A percentile compares a stretch with the other conserved stretches of the same genome.
phyloP scores from a whole-genome alignment of 1,139 yeast genomes.

The Sugiyamaella novakii region DNA sequence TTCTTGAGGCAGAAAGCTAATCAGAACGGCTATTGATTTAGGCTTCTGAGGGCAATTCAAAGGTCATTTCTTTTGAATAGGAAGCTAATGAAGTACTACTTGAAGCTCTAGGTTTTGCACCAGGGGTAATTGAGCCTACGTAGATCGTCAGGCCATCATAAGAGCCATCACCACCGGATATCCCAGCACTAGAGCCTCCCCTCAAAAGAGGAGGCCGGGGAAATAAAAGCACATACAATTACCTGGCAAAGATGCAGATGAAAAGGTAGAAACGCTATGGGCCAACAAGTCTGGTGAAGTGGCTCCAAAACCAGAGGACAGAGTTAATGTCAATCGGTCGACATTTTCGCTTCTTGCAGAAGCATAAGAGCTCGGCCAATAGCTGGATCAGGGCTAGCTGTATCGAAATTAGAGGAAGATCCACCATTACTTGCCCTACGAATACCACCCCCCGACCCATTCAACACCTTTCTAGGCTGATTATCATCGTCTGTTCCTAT shows the following conservation, averaged over 20 bases:
- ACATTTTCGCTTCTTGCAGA: too few species aligned
- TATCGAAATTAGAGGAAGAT: too few species aligned
- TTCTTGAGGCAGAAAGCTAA: constrained; percentile 4
- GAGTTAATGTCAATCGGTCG: too few species aligned
- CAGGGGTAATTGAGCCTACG: neutral
- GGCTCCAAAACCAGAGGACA: constrained; percentile 3
- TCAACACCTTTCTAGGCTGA: too few species aligned
- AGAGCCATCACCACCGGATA: neutral
- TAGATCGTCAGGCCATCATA: constrained; percentile 6
- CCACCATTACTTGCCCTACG: too few species aligned
- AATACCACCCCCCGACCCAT: too few species aligned
- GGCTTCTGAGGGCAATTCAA: neutral
- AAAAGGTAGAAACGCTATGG: neutral
- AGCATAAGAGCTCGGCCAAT: too few species aligned
- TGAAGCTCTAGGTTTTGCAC: neutral
- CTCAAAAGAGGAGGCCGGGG: constrained; percentile 11
- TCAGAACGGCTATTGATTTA: neutral
- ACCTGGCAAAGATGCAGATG: neutral
- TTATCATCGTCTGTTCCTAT: too few species aligned
- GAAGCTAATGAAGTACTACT: neutral
- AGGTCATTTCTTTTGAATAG: neutral
- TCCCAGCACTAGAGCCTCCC: constrained; percentile 1
- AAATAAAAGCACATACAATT: neutral
- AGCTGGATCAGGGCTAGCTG: too few species aligned
- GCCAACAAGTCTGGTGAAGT: constrained; percentile 12